Evolutionary conservation across 2,329 filamentous ascomycete genomes (phyloP).

Genomic region (Arthrobotrys megalospora): DNA sequence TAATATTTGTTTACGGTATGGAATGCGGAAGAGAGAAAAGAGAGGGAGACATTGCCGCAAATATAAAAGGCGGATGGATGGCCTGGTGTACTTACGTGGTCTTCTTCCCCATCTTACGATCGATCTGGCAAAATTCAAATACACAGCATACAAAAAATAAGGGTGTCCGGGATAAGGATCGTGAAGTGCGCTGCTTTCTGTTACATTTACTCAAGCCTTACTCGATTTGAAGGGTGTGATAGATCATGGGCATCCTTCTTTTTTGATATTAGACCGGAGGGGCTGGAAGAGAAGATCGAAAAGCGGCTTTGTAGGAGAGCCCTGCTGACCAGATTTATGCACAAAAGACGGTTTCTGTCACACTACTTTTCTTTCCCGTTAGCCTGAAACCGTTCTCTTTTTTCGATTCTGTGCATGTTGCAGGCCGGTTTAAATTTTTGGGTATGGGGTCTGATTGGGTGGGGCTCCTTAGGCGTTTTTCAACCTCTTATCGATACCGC

Average conservation of each 20-base stretch:
- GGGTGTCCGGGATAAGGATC: conserved; percentile 25
- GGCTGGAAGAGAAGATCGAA: not conserved
- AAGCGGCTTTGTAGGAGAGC: not conserved
- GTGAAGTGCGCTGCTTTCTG: not conserved
- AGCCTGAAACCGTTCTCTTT: not conserved
- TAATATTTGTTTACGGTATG: not conserved
- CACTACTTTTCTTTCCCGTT: conserved; percentile 8
- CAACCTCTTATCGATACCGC: conserved; percentile 17
- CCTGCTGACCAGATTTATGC: conserved; percentile 36
- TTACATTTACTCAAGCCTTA: conserved; percentile 16
- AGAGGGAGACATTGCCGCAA: not conserved
- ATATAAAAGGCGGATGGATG: conserved; percentile 8
- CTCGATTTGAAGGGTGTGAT: conserved; percentile 30
- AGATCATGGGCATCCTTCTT: conserved; percentile 12
- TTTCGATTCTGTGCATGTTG: conserved; percentile 13
- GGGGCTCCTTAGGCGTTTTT: conserved; percentile 15
- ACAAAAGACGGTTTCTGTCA: conserved; percentile 35
- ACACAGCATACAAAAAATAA: not conserved
- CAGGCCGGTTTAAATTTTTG: not conserved
- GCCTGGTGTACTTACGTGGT: conserved; percentile 25
- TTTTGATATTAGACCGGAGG: conserved; percentile 1
- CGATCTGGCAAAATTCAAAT: conserved; percentile 23
- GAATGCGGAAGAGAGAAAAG: not conserved
- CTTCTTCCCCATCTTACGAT: not conserved
- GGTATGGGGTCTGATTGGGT: conserved; percentile 19